A percentile compares a stretch with the other conserved stretches of the same genome.
phyloP scores from a whole-genome alignment of 2,329 filamentous ascomycete genomes.

The Stemphylium lycopersici region DNA sequence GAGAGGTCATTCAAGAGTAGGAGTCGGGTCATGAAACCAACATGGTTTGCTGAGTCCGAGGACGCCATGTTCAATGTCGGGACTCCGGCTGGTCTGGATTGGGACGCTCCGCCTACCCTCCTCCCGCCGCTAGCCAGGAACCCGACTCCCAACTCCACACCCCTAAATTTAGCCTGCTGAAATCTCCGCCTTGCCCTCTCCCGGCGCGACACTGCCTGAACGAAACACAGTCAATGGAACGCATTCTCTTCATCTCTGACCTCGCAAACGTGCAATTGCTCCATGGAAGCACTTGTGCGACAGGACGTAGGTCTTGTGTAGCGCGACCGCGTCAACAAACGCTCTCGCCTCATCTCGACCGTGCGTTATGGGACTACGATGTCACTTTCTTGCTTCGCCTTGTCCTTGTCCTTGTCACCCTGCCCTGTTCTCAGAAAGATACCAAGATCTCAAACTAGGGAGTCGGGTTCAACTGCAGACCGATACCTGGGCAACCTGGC shows the following conservation, averaged over 20 bases:
- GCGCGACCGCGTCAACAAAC: too few relatives aligned
- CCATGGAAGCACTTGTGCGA: too few relatives aligned
- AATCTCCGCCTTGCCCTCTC: neutral
- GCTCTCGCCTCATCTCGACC: too few relatives aligned
- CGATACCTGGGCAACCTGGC: too few relatives aligned
- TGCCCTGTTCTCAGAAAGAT: too few relatives aligned
- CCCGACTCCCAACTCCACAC: constrained; percentile 3
- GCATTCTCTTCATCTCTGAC: too few relatives aligned
- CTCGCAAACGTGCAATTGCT: neutral
- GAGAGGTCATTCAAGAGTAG: neutral
- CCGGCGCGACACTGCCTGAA: neutral
- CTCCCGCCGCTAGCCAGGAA: constrained; percentile 12
- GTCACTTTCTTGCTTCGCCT: too few relatives aligned
- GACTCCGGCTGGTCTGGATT: constrained; percentile 9
- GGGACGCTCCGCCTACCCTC: constrained; percentile 11
- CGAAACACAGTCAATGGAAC: neutral
- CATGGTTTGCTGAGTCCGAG: constrained; percentile 5
- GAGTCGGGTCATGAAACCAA: neutral
- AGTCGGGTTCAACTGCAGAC: too few relatives aligned
- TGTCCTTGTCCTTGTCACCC: too few relatives aligned
- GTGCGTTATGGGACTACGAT: too few relatives aligned
- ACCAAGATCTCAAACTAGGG: too few relatives aligned
- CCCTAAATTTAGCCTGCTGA: constrained; percentile 1
- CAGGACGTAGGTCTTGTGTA: too few relatives aligned
- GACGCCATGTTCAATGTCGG: constrained; percentile 1